A percentile compares a stretch with the other conserved stretches of the same genome.
Conservation (phyloP, 2,329 filamentous ascomycete species). For the Trichocomaceae sp. region DNA sequence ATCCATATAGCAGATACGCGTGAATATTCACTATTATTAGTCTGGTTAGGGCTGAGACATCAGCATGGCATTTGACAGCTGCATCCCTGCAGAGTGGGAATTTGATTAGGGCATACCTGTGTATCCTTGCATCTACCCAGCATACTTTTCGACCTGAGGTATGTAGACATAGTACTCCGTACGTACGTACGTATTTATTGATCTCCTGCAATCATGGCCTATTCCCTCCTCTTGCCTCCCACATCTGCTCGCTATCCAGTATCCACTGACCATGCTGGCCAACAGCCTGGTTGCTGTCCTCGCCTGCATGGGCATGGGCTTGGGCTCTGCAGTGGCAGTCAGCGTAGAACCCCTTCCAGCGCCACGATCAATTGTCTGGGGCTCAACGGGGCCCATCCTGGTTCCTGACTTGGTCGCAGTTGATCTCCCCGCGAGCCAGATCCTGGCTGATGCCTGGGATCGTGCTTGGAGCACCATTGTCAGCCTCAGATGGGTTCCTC, state of each 20-base stretch:
- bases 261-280: constrained; percentile 6
- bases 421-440: constrained; percentile 29
- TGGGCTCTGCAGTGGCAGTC: constrained; percentile 39
- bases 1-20: too few species aligned
- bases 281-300: constrained; percentile 16
- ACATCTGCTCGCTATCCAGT: background rate
- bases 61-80: too few species aligned
- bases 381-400: constrained; percentile 43
- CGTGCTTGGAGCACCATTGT: constrained; percentile 45
- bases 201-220: background rate
- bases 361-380: constrained; percentile 49
- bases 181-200: too few species aligned
- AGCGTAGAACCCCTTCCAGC: constrained; percentile 50
- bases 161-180: too few species aligned
- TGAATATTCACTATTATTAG: too few species aligned
- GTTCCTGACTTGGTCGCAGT: constrained; percentile 36
- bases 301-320: constrained; percentile 20
- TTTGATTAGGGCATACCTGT: background rate
- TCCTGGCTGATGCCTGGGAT: constrained; percentile 45
- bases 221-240: background rate
- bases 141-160: background rate
- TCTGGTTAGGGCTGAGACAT: too few species aligned
- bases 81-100: too few species aligned
- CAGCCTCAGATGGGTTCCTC: constrained; percentile 49
- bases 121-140: background rate